Evolutionary conservation across 352 stramenopile genomes (phyloP).

Genomic region (Globisporangium rhizosaccharum): DNA sequence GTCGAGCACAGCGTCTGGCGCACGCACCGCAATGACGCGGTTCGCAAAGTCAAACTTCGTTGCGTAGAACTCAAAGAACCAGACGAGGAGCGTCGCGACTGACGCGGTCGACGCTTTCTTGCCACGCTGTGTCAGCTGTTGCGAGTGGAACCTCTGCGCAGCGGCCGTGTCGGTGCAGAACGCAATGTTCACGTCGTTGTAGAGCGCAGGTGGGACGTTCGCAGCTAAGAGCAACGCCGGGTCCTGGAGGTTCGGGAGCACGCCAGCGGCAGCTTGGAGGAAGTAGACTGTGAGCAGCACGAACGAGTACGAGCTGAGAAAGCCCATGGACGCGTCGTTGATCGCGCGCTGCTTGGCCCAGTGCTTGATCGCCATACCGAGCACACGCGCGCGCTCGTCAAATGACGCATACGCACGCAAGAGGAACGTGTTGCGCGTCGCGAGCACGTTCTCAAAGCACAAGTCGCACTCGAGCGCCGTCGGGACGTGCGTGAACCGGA

Average conservation of each 20-base stretch:
- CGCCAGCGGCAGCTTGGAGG: conserved; percentile 71
- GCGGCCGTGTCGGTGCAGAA: conserved; percentile 53
- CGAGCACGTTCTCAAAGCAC: conserved; percentile 82
- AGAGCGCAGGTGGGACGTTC: conserved; percentile 23
- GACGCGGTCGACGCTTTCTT: conserved; percentile 6
- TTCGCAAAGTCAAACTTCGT: conserved; percentile 95
- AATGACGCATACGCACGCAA: conserved; percentile 70
- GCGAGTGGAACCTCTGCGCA: conserved; percentile 35
- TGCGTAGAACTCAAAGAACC: conserved; percentile 97
- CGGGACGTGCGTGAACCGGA: conserved; percentile 55
- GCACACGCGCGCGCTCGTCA: conserved; percentile 70
- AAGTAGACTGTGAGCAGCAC: conserved; percentile 97
- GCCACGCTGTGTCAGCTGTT: conserved; percentile 3
- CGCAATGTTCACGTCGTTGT: conserved; percentile 64
- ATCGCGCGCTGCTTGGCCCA: conserved; percentile 97
- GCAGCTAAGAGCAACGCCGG: conserved; percentile 39
- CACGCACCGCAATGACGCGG: conserved; percentile 90
- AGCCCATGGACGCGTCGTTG: conserved; percentile 94
- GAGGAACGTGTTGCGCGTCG: conserved; percentile 74
- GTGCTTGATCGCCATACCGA: conserved; percentile 96
- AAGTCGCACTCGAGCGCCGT: conserved; percentile 72
- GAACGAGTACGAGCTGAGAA: conserved; percentile 98
- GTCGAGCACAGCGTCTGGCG: conserved; percentile 23
- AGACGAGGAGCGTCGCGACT: conserved; percentile 83
- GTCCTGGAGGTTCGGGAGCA: conserved; percentile 95